Evolutionary conservation across 257 asterid species (phyloP).

Genomic region (Scutellaria baicalensis): DNA sequence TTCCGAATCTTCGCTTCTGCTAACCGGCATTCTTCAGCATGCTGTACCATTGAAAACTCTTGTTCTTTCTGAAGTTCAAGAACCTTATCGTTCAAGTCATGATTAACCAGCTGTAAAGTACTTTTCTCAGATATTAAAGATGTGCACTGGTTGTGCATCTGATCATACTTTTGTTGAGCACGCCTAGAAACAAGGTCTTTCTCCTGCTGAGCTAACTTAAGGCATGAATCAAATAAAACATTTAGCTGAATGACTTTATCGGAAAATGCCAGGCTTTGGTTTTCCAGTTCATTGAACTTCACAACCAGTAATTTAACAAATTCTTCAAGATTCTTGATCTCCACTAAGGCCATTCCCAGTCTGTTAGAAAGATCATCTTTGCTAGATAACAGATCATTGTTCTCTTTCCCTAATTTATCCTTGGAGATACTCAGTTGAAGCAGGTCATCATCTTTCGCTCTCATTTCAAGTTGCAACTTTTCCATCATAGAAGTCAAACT

Average conservation of each 20-base stretch:
- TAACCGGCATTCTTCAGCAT: slow-evolving; percentile 83
- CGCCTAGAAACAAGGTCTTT: slow-evolving; percentile 50
- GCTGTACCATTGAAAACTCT: slow-evolving; percentile 82
- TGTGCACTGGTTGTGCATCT: slow-evolving; percentile 40
- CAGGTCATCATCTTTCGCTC: slow-evolving; percentile 55
- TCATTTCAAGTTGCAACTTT: slow-evolving; percentile 50
- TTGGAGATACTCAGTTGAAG: slow-evolving; percentile 38
- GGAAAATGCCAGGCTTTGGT: slow-evolving; percentile 57
- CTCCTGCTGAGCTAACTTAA: slow-evolving; percentile 62
- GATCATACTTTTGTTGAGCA: slow-evolving; percentile 63
- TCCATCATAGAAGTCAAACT: slow-evolving; percentile 61
- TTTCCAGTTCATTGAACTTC: slow-evolving; percentile 63
- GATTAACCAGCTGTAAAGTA: slow-evolving; percentile 47
- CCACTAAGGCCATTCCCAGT: slow-evolving; percentile 50
- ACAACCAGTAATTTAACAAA: slow-evolving; percentile 52
- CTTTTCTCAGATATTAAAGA: slow-evolving; percentile 55
- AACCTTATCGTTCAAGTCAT: slow-evolving; percentile 54
- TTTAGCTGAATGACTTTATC: slow-evolving; percentile 59
- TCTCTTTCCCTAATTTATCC: slow-evolving; percentile 57
- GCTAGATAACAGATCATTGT: slow-evolving; percentile 44
- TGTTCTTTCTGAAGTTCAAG: slow-evolving; percentile 82
- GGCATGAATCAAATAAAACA: slow-evolving; percentile 55
- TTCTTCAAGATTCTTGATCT: slow-evolving; percentile 60
- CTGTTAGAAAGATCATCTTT: slow-evolving; percentile 41
- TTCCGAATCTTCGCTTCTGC: slow-evolving; percentile 67